Evolutionary conservation across 306 rosid genomes (phyloP).

Genomic region (Potentilla sterilis): DNA sequence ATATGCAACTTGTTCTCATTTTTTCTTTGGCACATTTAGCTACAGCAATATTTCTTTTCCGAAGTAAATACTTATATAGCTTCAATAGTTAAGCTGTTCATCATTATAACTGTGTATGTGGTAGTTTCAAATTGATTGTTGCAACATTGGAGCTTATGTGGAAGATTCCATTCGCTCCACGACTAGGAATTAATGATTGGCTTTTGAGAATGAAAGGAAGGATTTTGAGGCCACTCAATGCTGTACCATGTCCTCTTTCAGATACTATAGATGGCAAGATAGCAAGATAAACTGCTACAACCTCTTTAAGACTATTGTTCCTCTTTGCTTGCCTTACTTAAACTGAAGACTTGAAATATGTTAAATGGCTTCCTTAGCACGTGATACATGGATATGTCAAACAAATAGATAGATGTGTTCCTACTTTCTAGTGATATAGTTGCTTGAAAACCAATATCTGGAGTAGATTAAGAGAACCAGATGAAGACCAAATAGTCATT

Average conservation of each 20-base stretch:
- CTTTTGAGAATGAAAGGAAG: neutral
- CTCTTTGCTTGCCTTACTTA: neutral
- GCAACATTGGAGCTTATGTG: neutral
- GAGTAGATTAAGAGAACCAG: neutral
- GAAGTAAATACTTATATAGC: neutral
- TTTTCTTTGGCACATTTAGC: neutral
- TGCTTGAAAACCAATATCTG: neutral
- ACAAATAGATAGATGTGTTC: neutral
- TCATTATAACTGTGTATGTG: neutral
- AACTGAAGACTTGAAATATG: neutral
- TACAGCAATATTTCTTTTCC: neutral
- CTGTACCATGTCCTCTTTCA: neutral
- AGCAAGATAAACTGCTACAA: neutral
- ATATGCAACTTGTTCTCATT: neutral
- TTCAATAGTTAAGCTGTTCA: slow-evolving; percentile 3
- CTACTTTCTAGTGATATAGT: neutral
- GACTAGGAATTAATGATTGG: neutral
- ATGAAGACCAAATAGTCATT: neutral
- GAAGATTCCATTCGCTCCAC: neutral
- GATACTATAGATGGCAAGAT: neutral
- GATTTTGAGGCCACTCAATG: neutral
- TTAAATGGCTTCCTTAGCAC: neutral
- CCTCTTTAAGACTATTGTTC: neutral
- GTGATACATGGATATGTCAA: neutral
- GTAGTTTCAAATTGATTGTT: neutral